A percentile compares a stretch with the other conserved stretches of the same genome.
Conservation (phyloP, 2,329 filamentous ascomycete genomes). For the Calonectria naviculata region DNA sequence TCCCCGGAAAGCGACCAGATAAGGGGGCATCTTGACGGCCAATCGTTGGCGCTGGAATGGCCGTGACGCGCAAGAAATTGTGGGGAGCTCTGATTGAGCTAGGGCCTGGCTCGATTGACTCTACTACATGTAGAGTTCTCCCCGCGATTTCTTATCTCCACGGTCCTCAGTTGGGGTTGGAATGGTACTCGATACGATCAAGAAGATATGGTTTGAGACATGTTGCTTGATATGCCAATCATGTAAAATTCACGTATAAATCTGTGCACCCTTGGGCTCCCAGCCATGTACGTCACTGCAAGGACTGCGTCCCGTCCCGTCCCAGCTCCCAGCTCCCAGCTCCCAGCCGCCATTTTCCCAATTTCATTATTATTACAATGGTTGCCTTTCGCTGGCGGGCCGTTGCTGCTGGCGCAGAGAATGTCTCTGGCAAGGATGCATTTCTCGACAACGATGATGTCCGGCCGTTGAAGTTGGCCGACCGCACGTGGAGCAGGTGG, state of each 20-base stretch:
- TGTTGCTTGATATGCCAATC: not conserved
- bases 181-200: not conserved
- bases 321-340: too few species aligned
- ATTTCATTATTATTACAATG: not conserved
- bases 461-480: not conserved
- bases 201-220: not conserved
- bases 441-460: slow-evolving; percentile 15
- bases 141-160: not conserved
- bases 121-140: not conserved
- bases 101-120: not conserved
- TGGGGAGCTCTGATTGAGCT: not conserved
- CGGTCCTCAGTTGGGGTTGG: not conserved
- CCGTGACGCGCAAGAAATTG: not conserved
- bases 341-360: not conserved
- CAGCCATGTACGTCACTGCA: not conserved
- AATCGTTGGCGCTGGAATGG: not conserved
- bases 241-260: not conserved
- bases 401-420: slow-evolving; percentile 2
- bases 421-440: slow-evolving; percentile 10
- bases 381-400: not conserved
- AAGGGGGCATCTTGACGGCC: not conserved
- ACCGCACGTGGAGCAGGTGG: slow-evolving; percentile 9
- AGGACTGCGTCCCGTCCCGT: not conserved
- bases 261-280: not conserved
- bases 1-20: not conserved